A percentile compares a stretch with the other conserved stretches of the same genome.
Evolutionary conservation across 208 protist genomes (phyloP).

Genomic region (Trichomonas vaginalis): DNA sequence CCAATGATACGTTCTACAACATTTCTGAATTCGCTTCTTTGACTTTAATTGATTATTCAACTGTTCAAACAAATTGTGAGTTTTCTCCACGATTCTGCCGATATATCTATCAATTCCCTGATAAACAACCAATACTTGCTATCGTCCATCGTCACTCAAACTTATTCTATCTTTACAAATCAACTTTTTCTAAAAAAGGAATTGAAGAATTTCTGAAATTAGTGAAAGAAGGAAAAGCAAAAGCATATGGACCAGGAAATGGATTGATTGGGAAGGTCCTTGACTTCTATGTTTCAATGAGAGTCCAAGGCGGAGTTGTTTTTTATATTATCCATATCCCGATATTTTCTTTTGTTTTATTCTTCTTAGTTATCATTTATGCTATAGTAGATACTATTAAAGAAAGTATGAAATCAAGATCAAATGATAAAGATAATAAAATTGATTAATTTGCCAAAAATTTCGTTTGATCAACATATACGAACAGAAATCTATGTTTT

Average conservation of each 20-base stretch:
- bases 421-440: too few species aligned
- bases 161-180: background rate
- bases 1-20: background rate
- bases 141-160: background rate
- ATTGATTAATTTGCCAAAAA: too few species aligned
- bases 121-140: background rate
- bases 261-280: background rate
- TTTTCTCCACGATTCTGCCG: background rate
- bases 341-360: background rate
- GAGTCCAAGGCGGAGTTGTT: background rate
- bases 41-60: background rate
- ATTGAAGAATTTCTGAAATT: background rate
- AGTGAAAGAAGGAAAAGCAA: background rate
- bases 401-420: too few species aligned
- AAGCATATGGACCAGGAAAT: background rate
- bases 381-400: background rate
- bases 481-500: too few species aligned
- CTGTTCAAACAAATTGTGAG: background rate
- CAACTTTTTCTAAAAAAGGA: background rate
- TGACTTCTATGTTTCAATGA: background rate
- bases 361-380: background rate
- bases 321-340: background rate
- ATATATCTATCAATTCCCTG: background rate
- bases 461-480: too few species aligned
- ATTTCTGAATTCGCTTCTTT: background rate